phyloP scores from a whole-genome alignment of 2,329 filamentous ascomycete genomes.

The Chrysoporthe austroafricana region DNA sequence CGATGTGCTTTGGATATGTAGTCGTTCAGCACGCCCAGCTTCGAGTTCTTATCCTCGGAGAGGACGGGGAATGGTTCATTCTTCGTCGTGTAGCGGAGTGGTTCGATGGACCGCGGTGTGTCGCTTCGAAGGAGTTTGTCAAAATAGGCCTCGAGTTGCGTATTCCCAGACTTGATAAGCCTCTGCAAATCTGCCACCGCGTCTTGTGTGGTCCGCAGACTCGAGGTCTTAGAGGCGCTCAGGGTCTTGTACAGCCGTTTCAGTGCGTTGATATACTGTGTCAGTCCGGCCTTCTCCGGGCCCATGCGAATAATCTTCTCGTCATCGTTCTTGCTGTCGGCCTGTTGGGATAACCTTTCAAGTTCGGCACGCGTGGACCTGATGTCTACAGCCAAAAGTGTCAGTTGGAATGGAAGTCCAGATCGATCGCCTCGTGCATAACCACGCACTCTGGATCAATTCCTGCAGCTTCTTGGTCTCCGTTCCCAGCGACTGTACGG shows the following conservation, averaged over 20 bases:
- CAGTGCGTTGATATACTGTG: conserved; percentile 85
- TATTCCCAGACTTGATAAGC: conserved; percentile 77
- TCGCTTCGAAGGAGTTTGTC: conserved; percentile 75
- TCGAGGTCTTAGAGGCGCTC: conserved; percentile 83
- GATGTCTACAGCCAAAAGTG: conserved; percentile 62
- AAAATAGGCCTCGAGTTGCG: conserved; percentile 84
- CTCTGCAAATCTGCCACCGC: conserved; percentile 79
- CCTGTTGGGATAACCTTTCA: conserved; percentile 84
- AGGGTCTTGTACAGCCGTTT: conserved; percentile 88
- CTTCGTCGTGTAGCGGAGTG: conserved; percentile 91
- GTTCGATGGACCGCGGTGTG: conserved; percentile 80
- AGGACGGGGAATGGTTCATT: conserved; percentile 82
- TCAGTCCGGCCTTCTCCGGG: conserved; percentile 80
- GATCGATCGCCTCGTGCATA: neutral
- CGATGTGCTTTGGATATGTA: conserved; percentile 69
- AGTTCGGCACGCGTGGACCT: conserved; percentile 86
- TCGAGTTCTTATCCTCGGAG: conserved; percentile 73
- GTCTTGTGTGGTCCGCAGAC: conserved; percentile 88
- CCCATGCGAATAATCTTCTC: conserved; percentile 88
- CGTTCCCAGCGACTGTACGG: conserved; percentile 88
- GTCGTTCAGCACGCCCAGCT: conserved; percentile 77
- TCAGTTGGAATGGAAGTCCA: conserved; percentile 11
- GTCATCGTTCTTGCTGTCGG: conserved; percentile 88
- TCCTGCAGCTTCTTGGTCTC: conserved; percentile 89
- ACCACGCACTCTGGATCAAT: conserved; percentile 72